A percentile compares a stretch with the other conserved stretches of the same genome.
phyloP scores from a whole-genome alignment of 305 asterid species.

The Euphrasia arctica region DNA sequence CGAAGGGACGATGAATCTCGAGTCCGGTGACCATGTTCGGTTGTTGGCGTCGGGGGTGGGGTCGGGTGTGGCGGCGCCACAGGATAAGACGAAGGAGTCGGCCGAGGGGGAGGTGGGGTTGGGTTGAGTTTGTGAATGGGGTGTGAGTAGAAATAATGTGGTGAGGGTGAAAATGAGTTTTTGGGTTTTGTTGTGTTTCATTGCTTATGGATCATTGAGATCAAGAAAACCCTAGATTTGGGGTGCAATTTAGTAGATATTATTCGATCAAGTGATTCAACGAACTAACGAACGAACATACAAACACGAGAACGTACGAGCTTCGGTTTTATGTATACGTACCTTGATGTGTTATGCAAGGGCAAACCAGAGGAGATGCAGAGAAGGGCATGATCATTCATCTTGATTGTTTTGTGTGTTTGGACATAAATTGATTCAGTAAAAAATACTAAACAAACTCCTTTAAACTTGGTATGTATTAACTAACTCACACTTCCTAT shows the following conservation, averaged over 20 bases:
- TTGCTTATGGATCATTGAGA: slow-evolving; percentile 9
- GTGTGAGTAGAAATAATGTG: slow-evolving; percentile 27
- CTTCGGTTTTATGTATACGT: not conserved
- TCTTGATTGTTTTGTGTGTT: slow-evolving; percentile 14
- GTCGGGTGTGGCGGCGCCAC: slow-evolving; percentile 42
- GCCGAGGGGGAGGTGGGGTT: not conserved
- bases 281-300: slow-evolving; percentile 3
- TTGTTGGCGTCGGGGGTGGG: slow-evolving; percentile 42
- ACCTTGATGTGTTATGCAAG: not conserved
- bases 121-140: slow-evolving; percentile 27
- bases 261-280: no score
- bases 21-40: slow-evolving; percentile 54
- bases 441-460: slow-evolving; percentile 19
- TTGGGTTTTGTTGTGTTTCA: slow-evolving; percentile 26
- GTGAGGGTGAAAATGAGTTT: slow-evolving; percentile 25
- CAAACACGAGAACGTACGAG: not conserved
- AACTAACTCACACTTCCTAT: slow-evolving; percentile 25
- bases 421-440: slow-evolving; percentile 28
- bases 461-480: slow-evolving; percentile 26
- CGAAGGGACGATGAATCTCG: slow-evolving; percentile 28
- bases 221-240: not conserved
- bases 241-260: no score
- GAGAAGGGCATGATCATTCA: not conserved
- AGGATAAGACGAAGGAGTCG: slow-evolving; percentile 43
- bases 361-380: not conserved